Conservation (phyloP, 2,329 filamentous ascomycete species). For the Alternaria solani region DNA sequence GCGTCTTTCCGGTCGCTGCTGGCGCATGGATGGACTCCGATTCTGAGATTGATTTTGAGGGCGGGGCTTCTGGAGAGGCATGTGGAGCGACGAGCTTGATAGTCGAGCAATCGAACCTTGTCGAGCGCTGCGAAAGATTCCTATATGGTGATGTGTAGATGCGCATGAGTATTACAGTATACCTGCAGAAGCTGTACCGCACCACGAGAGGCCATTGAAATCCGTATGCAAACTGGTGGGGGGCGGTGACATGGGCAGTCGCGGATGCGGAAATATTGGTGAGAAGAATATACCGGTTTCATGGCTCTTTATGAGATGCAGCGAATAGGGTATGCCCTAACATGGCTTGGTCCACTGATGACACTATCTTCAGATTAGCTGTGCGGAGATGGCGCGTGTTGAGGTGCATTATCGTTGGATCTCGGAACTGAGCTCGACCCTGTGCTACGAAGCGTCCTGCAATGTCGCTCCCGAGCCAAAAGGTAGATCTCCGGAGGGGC, state of each 20-base stretch:
- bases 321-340: conserved; percentile 18
- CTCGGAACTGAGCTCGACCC: conserved; percentile 28
- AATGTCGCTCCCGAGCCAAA: conserved; percentile 16
- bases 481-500: conserved; percentile 15
- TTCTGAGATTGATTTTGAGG: conserved; percentile 14
- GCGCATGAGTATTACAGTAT: background rate
- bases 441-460: conserved; percentile 28
- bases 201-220: background rate
- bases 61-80: conserved; percentile 32
- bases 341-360: conserved; percentile 19
- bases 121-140: background rate
- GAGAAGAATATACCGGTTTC: conserved; percentile 19
- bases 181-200: background rate
- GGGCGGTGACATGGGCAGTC: background rate
- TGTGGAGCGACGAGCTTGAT: conserved; percentile 5
- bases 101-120: background rate
- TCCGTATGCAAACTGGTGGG: background rate
- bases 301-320: conserved; percentile 18
- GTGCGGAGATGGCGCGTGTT: conserved; percentile 16
- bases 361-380: conserved; percentile 18
- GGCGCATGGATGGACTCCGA: conserved; percentile 7
- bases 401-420: conserved; percentile 15
- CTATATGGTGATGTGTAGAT: background rate
- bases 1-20: conserved; percentile 30
- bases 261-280: background rate